Evolutionary conservation across 768 basidiomycete genomes (phyloP).

Genomic region (Pisolithus albus): DNA sequence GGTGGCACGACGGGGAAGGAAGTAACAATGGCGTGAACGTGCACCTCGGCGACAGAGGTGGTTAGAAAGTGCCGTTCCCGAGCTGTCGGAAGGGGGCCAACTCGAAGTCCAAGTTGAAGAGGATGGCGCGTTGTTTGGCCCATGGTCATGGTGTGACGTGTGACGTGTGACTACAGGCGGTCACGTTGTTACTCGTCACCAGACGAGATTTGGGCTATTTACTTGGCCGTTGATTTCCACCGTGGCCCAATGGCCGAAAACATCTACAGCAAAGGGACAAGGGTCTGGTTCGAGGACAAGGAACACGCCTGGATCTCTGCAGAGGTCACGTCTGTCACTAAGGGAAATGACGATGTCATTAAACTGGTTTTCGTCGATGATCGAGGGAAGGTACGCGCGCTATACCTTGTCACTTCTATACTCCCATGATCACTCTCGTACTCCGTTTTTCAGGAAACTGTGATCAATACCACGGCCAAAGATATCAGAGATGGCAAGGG

Average conservation of each 20-base stretch:
- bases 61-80: conserved; percentile 14
- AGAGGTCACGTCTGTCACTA: conserved; percentile 63
- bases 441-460: conserved; percentile 52
- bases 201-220: neutral
- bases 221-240: conserved; percentile 3
- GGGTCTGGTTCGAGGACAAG: conserved; percentile 92
- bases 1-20: conserved; percentile 24
- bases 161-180: neutral
- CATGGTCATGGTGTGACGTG: neutral
- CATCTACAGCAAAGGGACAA: conserved; percentile 84
- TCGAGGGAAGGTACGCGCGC: conserved; percentile 69
- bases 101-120: too few relatives aligned
- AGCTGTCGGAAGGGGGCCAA: neutral
- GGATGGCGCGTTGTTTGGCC: conserved; percentile 11
- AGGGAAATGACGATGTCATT: conserved; percentile 65
- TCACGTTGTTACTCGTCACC: neutral
- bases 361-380: conserved; percentile 85
- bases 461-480: conserved; percentile 70
- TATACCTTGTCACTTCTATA: conserved; percentile 6
- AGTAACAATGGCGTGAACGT: conserved; percentile 25
- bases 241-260: conserved; percentile 71
- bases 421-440: neutral
- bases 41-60: conserved; percentile 45
- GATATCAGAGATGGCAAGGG: conserved; percentile 76
- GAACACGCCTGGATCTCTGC: conserved; percentile 93